Conservation (phyloP, 2,329 filamentous ascomycete species). For the Colletotrichum plurivorum region DNA sequence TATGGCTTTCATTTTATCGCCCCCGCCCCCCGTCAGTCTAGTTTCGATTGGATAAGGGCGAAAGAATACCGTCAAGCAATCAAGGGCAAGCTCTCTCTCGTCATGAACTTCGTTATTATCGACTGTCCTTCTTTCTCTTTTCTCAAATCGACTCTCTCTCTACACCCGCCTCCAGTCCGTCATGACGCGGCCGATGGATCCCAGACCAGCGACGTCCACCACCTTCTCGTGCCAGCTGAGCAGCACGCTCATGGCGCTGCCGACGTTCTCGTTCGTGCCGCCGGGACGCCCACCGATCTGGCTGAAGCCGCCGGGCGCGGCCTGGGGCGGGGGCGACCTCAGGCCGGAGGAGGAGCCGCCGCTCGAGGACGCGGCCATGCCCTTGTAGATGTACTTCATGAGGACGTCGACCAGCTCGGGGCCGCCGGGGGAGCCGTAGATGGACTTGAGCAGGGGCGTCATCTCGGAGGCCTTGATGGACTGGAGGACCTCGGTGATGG, state of each 20-base stretch:
- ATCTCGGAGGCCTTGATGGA: conserved; percentile 97
- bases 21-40: conserved; percentile 28
- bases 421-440: conserved; percentile 84
- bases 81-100: conserved; percentile 1
- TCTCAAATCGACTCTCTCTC: background rate
- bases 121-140: background rate
- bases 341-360: conserved; percentile 53
- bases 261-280: conserved; percentile 75
- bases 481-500: conserved; percentile 92
- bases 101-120: conserved; percentile 38
- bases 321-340: conserved; percentile 75
- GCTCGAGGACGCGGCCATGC: conserved; percentile 74
- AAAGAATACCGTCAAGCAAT: background rate
- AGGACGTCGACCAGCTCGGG: conserved; percentile 90
- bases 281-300: conserved; percentile 76
- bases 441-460: conserved; percentile 86
- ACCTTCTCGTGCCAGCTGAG: conserved; percentile 99
- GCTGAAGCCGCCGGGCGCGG: conserved; percentile 77
- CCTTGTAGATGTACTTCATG: conserved; percentile 99
- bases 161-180: conserved; percentile 94
- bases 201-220: conserved; percentile 91
- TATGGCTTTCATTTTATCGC: conserved; percentile 35
- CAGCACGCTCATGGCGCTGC: conserved; percentile 94
- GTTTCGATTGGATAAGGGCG: background rate
- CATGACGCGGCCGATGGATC: conserved; percentile 95